Percentiles rank a stretch among this genome's conserved stretches.
phyloP scores from a whole-genome alignment of 2,329 filamentous ascomycete species.

The Colletotrichum endophyticum region DNA sequence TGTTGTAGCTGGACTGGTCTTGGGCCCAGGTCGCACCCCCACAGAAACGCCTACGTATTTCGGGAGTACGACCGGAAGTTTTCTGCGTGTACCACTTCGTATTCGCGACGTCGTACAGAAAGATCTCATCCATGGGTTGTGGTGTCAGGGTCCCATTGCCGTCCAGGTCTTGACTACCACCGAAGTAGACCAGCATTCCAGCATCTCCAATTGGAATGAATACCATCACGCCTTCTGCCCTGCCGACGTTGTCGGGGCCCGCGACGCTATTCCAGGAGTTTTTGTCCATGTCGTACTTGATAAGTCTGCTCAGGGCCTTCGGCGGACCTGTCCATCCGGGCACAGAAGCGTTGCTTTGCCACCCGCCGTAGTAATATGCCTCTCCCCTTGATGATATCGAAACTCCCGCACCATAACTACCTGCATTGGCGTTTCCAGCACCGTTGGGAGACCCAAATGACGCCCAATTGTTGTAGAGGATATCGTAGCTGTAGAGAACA shows the following conservation, averaged over 20 bases:
- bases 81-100: background rate
- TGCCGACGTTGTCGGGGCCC: background rate
- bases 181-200: background rate
- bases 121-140: background rate
- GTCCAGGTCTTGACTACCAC: background rate
- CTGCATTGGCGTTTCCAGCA: background rate
- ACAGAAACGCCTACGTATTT: background rate
- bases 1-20: background rate
- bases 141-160: background rate
- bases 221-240: background rate
- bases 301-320: background rate
- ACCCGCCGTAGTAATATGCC: background rate
- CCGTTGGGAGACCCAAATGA: background rate
- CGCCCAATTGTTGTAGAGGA: background rate
- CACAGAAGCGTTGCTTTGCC: background rate
- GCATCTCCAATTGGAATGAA: background rate
- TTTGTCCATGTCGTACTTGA: background rate
- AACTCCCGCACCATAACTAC: background rate
- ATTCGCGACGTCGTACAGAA: background rate
- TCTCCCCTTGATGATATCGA: background rate
- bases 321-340: background rate
- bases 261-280: background rate
- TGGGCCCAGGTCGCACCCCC: background rate
- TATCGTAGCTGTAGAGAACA: background rate
- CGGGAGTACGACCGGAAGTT: background rate